Percentiles rank a stretch among this genome's conserved stretches.
Evolutionary conservation across 2,329 filamentous ascomycete species (phyloP).

Genomic region (Venturia pyrina): DNA sequence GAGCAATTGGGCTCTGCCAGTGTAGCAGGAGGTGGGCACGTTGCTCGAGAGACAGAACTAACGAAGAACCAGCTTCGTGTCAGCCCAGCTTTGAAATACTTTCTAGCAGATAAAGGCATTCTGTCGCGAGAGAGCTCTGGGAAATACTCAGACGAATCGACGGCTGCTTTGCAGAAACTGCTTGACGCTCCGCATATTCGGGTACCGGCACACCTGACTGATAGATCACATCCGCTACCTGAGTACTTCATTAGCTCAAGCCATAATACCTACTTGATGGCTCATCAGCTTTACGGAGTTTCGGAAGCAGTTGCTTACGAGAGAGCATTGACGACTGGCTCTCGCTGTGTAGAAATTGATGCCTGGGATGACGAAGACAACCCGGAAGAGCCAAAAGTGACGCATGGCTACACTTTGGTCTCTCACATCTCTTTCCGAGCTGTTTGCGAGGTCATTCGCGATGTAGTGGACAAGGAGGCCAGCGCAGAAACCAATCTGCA

Average conservation of each 20-base stretch:
- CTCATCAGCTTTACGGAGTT: constrained; percentile 72
- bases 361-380: constrained; percentile 70
- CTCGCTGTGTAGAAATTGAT: constrained; percentile 87
- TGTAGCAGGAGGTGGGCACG: constrained; percentile 51
- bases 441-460: constrained; percentile 70
- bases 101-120: constrained; percentile 44
- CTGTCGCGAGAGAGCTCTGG: constrained; percentile 40
- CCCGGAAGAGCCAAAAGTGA: constrained; percentile 65
- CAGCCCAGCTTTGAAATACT: constrained; percentile 47
- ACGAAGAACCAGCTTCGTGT: constrained; percentile 47
- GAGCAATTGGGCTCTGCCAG: constrained; percentile 39
- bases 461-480: constrained; percentile 53
- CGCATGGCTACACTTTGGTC: constrained; percentile 60
- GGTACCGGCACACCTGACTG: constrained; percentile 45
- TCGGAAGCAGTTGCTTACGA: constrained; percentile 71
- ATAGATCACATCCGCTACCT: constrained; percentile 59
- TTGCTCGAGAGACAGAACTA: constrained; percentile 35
- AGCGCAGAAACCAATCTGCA: constrained; percentile 58
- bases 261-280: constrained; percentile 86
- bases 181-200: constrained; percentile 48
- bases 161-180: constrained; percentile 38
- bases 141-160: constrained; percentile 35
- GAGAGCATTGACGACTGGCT: constrained; percentile 38
- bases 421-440: constrained; percentile 77
- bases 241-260: constrained; percentile 94